Base-by-base conservation (phyloP, 2,329 filamentous ascomycete genomes). In the Aspergillaceae sp. region DNA sequence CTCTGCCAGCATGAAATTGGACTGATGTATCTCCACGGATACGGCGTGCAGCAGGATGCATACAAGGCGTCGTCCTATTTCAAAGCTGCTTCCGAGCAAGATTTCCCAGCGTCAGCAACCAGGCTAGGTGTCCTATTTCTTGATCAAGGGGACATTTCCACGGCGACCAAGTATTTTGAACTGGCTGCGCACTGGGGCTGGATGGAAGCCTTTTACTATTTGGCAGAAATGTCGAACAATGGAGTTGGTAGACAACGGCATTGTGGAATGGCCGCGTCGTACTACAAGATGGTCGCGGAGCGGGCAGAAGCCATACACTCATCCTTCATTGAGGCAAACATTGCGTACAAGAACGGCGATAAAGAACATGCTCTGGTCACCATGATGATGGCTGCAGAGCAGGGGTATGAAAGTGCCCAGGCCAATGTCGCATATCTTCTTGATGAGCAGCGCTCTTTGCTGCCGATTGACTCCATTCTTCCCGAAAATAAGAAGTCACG, bases 121-220 rank as follows among this genome's bases (percentile, higher is more conserved):
- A 81, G 87, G 49, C 77, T 95, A 45, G 90, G 89, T 1, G 80
- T 83, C 7, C 74, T 96, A 2, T 92, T 94, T 63, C 77, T 96
- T 5, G 89, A 95, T 56, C 88, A 94, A 63, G 89, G 88, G 11
- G 88, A 94, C 56, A 71, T 92, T n/a, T 71, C 77, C 4, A 82
- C 83, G 0, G 90, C 90, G 2, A 85, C 82, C 49, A 82, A 84
- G 54, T 94, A 94, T 64, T 95, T 96, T 57, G 89, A 95, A 59
- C 75, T 91, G 41, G 90, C 90, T 4, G 84, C 84, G 36, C 76
- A 87, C 27, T 88, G 88, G 61, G 84, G 84, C 9, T 86, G 89
- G 60, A 85, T 95, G 51, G 89, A 95, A 66, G 86, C 89, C 0
- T 87, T 87, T 62, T 96, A 95, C 68, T 94, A 94, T 63, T 79